Percentiles rank a stretch among this genome's conserved stretches.
phyloP scores from a whole-genome alignment of 2,329 filamentous ascomycete species.

The Tolypocladium cylindrosporum region DNA sequence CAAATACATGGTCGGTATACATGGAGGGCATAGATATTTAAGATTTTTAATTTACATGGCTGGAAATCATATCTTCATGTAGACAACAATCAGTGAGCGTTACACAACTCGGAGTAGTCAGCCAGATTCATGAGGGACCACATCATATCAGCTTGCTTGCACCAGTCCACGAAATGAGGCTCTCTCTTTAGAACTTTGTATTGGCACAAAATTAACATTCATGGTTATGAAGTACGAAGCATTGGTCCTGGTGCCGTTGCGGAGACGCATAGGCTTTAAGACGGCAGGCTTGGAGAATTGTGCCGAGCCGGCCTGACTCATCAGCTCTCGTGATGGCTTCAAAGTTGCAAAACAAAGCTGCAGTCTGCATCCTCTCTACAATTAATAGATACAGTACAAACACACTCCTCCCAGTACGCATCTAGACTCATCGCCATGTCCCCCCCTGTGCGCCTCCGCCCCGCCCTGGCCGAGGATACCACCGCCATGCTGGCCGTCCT shows the following conservation, averaged over 20 bases:
- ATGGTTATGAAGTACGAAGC: too few relatives aligned
- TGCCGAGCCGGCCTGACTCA: background rate
- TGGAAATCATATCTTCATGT: background rate
- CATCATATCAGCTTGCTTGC: background rate
- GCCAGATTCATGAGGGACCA: background rate
- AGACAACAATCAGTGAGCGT: background rate
- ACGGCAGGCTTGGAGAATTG: too few relatives aligned
- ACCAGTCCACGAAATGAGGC: background rate
- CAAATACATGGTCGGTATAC: background rate
- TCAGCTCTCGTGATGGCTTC: background rate
- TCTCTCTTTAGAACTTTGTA: too few relatives aligned
- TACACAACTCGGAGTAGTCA: background rate
- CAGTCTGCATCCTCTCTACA: background rate
- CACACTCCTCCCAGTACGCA: background rate
- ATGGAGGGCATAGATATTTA: background rate
- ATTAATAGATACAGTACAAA: too few relatives aligned
- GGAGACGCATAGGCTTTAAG: background rate
- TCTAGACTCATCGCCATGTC: background rate
- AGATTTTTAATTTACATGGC: background rate
- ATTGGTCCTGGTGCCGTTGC: background rate
- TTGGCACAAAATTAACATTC: too few relatives aligned
- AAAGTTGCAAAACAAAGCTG: background rate
- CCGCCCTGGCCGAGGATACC: slow-evolving; percentile 23
- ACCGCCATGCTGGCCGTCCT: slow-evolving; percentile 18
- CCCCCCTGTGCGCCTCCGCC: slow-evolving; percentile 18